phyloP scores from a whole-genome alignment of 2,329 filamentous ascomycete species.

The Alternaria panax region DNA sequence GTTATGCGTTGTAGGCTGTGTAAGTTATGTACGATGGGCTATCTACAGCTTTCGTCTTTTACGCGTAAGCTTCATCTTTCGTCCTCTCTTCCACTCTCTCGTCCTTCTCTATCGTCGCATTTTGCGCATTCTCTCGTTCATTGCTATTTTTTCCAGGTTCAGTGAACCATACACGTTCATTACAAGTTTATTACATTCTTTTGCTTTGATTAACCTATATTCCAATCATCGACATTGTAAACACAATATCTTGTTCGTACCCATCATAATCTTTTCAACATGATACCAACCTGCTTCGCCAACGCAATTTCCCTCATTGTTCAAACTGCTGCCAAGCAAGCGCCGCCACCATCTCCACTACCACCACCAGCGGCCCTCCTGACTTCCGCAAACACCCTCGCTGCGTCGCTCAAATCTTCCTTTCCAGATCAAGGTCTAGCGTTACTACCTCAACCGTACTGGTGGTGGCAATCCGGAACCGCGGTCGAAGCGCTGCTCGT shows the following conservation, averaged over 20 bases:
- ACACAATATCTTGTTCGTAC: neutral
- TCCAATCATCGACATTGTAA: neutral
- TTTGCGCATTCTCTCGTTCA: constrained; percentile 2
- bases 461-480: constrained; percentile 45
- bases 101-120: neutral
- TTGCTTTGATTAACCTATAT: neutral
- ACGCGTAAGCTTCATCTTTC: neutral
- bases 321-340: constrained; percentile 4
- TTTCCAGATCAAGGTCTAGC: constrained; percentile 30
- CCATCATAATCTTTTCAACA: neutral
- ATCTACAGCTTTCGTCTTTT: neutral
- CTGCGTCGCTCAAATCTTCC: constrained; percentile 23
- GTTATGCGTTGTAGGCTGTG: neutral
- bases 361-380: constrained; percentile 22
- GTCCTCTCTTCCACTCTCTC: neutral
- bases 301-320: constrained; percentile 11
- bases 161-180: neutral
- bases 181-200: constrained; percentile 1
- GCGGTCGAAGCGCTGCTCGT: constrained; percentile 42
- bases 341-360: constrained; percentile 8
- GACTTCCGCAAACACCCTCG: constrained; percentile 21
- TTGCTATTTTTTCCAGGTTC: neutral
- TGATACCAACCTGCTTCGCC: constrained; percentile 11
- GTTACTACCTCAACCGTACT: constrained; percentile 31
- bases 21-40: neutral